Conservation (phyloP, 140 eudicot genomes). For the Flaveria floridana region DNA sequence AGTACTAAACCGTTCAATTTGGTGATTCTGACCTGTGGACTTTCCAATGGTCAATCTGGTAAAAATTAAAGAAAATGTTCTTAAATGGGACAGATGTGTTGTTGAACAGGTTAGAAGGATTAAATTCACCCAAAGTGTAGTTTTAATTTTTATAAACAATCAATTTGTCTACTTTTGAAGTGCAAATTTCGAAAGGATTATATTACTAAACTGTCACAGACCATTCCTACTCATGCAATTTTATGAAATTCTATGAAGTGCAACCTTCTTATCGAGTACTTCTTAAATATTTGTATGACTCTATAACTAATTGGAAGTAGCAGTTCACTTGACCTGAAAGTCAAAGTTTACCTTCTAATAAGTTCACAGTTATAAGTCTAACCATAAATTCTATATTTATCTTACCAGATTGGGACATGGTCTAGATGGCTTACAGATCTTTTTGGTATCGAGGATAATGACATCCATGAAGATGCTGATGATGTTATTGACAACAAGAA, state of each 20-base stretch:
- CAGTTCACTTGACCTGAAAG: constrained; percentile 15
- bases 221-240: neutral
- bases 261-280: neutral
- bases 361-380: neutral
- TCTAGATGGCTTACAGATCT: constrained; percentile 83
- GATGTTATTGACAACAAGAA: constrained; percentile 32
- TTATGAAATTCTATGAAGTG: neutral
- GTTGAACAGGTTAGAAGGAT: constrained; percentile 4
- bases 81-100: neutral
- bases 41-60: neutral
- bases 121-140: neutral
- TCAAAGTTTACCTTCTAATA: neutral
- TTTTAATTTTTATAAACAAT: neutral
- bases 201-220: neutral
- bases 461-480: constrained; percentile 41
- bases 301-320: neutral
- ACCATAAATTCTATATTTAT: constrained; percentile 6
- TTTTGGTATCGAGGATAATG: constrained; percentile 64
- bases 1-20: constrained; percentile 33
- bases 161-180: neutral
- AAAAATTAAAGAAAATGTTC: neutral
- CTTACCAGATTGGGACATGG: constrained; percentile 74
- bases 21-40: neutral
- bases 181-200: neutral
- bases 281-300: neutral